Evolutionary conservation across 2,329 filamentous ascomycete species (phyloP), one percentile per base, ranked within the genome.

Genomic region (Tolypocladium paradoxum): DNA sequence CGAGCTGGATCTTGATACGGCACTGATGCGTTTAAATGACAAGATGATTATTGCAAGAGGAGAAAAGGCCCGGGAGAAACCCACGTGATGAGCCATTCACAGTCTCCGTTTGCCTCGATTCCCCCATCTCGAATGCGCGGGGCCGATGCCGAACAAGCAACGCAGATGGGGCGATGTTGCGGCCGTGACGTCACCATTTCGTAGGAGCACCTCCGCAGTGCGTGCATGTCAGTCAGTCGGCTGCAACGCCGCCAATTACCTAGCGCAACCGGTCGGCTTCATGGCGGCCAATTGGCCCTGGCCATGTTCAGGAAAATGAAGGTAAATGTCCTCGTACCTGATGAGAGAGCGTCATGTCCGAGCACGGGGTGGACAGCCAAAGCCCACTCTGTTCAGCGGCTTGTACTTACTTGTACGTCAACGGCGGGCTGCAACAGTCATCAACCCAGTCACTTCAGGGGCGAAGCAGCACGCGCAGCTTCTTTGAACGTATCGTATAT

Each of bases 401-500:
- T 20, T 18, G 22, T 20, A 14, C 37, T n/a, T n/a, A n/a, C n/a
- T n/a, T n/a, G n/a, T n/a, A 22, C 37, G 12, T 27, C 29, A 49
- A 35, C 35, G 20, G 31, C 3, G 3, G 16, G 11, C 16, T n/a
- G 9, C 11, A 9, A 45, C 36, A 40, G 37, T 24, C 27, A 24
- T n/a, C 43, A 46, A n/a, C 4, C 4, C 24, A 46, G 18, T 46
- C 27, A 46, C 40, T 7, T 9, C 27, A 46, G 12, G 7, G n/a
- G n/a, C n/a, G n/a, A n/a, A n/a, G n/a, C 0, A 9, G 3, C 5
- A 8, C 22, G n/a, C 12, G 7, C 3, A 18, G 16, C 18, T n/a
- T 31, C 52, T 60, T 61, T 59, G 55, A 65, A 68, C 65, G 57
- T 58, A 60, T 70, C 67, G 64, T 70, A 58, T 70, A 69, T 70